Base-by-base conservation (phyloP, 305 asterid species). In the Andrographis paniculata region DNA sequence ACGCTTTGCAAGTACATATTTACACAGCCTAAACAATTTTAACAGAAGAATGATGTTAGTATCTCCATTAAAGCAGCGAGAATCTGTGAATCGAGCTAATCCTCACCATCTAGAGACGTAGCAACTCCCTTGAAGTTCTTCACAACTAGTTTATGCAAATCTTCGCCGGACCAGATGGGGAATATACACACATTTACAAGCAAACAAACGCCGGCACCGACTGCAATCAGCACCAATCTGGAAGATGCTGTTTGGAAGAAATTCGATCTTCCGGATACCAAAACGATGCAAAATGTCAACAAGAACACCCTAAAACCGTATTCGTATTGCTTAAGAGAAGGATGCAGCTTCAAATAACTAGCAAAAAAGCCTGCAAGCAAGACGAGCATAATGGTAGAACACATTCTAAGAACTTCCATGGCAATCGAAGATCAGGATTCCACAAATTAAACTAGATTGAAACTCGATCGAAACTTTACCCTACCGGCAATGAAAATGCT, bases 131-230 rank as follows among this genome's bases (percentile, higher is more conserved):
- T 74, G 58, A 87, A 76, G 58, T 87, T 87, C 45, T 79, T 81
- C 16, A 77, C 95, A 0, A 87, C 89, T 52, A 89, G 62, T 57
- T 89, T 89, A 64, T 89, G 97, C 82, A 89, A 65, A 71, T 89
- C 95, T 48, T 89, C 97, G 28, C 97, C 97, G n/a, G 97, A 75
- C 97, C 97, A 89, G 60, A 89, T 89, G 51, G 97, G 97, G 47
- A 67, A 89, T 57, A 89, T 63, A 59, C 94, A 89, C 2, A 74
- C 42, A 58, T 88, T 88, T 44, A 76, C 51, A 48, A 85, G 10
- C 75, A 88, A 74, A 71, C 93, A 82, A 58, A 79, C 72, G 52
- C 73, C 85, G 13, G 95, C 97, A 30, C 97, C 97, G 47, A 82
- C 80, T 6, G 81, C 93, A 24, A 88, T 85, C 5, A 84, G 79